A percentile compares a stretch with the other conserved stretches of the same genome.
These are phyloP conservation scores for Auxenochlorella protothecoides DNA, from an alignment of 139 green algal species.

Conservation along the genomic window DNA sequence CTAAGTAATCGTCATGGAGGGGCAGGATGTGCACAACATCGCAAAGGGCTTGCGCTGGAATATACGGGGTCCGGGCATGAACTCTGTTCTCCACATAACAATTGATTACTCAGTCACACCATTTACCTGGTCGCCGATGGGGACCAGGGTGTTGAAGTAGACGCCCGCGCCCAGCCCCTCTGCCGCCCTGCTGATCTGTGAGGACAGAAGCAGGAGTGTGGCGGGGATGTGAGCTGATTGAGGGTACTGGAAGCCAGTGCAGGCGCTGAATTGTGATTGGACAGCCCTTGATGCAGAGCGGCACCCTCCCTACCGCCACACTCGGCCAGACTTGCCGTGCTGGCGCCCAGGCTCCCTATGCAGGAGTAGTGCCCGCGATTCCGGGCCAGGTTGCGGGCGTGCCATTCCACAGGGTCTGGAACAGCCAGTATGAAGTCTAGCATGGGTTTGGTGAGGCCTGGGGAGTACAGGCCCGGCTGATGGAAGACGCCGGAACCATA, in stretches of 20 bases:
- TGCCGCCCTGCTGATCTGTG: not conserved
- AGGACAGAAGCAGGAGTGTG: no score
- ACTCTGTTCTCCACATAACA: not conserved
- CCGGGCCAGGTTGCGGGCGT: conserved; percentile 56
- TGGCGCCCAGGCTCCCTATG: conserved; percentile 30
- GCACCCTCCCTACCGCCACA: no score
- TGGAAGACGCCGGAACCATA: conserved; percentile 80
- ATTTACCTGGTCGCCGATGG: conserved; percentile 7
- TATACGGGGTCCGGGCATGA: not conserved
- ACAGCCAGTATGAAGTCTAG: conserved; percentile 80
- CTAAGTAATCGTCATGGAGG: no score
- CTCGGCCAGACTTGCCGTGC: conserved; percentile 17
- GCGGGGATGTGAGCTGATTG: no score
- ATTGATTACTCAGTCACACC: not conserved
- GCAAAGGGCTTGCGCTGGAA: no score
- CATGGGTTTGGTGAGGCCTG: conserved; percentile 34
- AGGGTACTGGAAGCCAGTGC: no score
- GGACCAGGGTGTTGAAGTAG: conserved; percentile 34
- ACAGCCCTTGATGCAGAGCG: no score
- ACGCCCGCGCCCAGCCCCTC: conserved; percentile 20
- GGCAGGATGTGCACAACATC: no score
- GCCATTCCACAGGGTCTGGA: conserved; percentile 51
- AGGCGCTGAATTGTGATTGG: no score
- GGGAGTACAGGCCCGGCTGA: conserved; percentile 63
- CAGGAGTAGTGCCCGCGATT: conserved; percentile 68